Evolutionary conservation across 192 early-diverging fungal genomes (phyloP), one percentile per base, ranked within the genome.

Genomic region (Haplosporangium gracile): DNA sequence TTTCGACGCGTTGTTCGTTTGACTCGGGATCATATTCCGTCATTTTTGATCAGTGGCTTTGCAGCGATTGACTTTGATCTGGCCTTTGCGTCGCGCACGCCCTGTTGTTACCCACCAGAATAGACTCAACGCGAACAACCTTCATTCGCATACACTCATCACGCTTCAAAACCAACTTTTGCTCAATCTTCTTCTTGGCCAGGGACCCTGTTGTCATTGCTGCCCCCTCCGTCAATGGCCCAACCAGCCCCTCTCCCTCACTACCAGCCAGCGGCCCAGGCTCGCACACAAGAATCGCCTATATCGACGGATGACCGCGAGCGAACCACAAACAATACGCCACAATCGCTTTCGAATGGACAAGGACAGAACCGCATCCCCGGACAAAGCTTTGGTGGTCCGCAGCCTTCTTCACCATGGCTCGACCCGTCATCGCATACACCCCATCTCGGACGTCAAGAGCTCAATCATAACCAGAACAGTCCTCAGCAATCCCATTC

Each of bases 1-100:
- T 15, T 51, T 51, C 36, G 38, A 70, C 49, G 49, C 49, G 49
- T 51, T 43, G 42, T 11, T 11, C 10, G 42, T 43, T 43, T 36
- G 36, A 36, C 43, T 45, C 43, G 43, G 15, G 11, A 15, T 45
- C 43, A 13, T 20, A 42, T 71, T 20, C 8, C 8, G 26, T 40
- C 39, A 7, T 32, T 71, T 32, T 73, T 32, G 26, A 42, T 13
- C 20, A 53, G 74, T 75, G 74, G 74, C 74, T 75, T 75, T 75
- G 74, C 34, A 29, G 47, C 15, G 10, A 65, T 10, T 15, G 26
- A 13, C 1, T 26, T 29, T 24, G 26, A 32, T 0, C 26, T 65
- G 29, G 11, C 2, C 60, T 65, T 65, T 65, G 60, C 60, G n/a
- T 65, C 26, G n/a, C 60, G 60, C 60, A 10, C n/a, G 6, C n/a